Evolutionary conservation across 164 flowering plant species (phyloP), one percentile per base, ranked within the genome.

Genomic region (Vitis rotundifolia): DNA sequence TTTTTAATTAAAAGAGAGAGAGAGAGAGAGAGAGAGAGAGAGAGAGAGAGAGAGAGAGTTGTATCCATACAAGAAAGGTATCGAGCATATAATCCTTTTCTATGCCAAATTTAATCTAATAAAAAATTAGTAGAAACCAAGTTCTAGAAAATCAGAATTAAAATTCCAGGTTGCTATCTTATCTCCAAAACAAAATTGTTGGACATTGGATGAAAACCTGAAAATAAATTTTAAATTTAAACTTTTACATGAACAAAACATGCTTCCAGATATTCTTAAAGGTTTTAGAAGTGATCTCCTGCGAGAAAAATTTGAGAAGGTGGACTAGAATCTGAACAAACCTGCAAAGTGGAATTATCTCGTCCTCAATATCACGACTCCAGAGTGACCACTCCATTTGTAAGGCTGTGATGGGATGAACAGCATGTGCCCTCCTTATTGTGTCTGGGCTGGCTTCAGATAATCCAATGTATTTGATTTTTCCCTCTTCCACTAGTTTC

Each of bases 331-430:
- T 55, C 58, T 49, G 31, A 49, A 70, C 63, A 67, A 10, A 81
- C 84, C 82, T 79, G 77, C 84, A 81, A 22, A 79, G 64, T 14
- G 84, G 82, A 60, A 81, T 56, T 64, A 81, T 76, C 57, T 74
- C 73, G 15, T 81, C 82, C 62, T 81, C 84, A 19, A 72, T 79
- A 37, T 81, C 82, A 47, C 79, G 80, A 29, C 78, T 69, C 80
- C 79, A 81, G 12, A 81, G 71, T 14, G 84, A 81, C 78, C 82
- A 81, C 66, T 81, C 84, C 80, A 81, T 69, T 66, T 79, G 82
- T 19, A 81, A 18, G 22, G 84, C 77, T 15, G 77, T 74, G 15
- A 81, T 76, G 15, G 84, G 81, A 16, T 78, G 79, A 69, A 81
- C 79, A 22, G 79, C 79, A 66, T 76, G 72, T 16, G 84, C 84